Evolutionary conservation across 306 rosid genomes (phyloP).

Genomic region (Lablab purpureus): DNA sequence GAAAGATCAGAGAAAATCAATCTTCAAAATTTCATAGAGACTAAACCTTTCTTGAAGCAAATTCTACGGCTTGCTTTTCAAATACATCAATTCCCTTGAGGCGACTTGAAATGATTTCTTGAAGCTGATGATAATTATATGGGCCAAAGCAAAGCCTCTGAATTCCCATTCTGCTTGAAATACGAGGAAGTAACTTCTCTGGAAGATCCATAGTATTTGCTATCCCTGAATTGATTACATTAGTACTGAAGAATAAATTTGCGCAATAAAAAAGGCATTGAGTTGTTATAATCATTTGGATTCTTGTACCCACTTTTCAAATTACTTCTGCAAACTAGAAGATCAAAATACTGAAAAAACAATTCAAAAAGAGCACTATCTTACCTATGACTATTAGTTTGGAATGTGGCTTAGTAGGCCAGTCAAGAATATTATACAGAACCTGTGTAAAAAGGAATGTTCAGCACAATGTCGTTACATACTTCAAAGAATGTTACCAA

Average conservation of each 20-base stretch:
- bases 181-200: slow-evolving; percentile 98
- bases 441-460: slow-evolving; percentile 59
- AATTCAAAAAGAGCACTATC: slow-evolving; percentile 8
- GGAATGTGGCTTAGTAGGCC: slow-evolving; percentile 96
- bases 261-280: slow-evolving; percentile 35
- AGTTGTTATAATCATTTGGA: slow-evolving; percentile 23
- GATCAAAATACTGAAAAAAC: slow-evolving; percentile 21
- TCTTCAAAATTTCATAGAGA: slow-evolving; percentile 37
- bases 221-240: slow-evolving; percentile 69
- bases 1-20: slow-evolving; percentile 29
- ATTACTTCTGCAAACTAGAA: slow-evolving; percentile 9
- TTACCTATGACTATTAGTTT: slow-evolving; percentile 90
- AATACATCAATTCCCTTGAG: slow-evolving; percentile 87
- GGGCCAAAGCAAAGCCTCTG: slow-evolving; percentile 98
- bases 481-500: slow-evolving; percentile 10
- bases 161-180: slow-evolving; percentile 98
- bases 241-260: slow-evolving; percentile 37
- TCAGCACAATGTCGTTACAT: slow-evolving; percentile 12
- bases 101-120: slow-evolving; percentile 88
- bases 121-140: slow-evolving; percentile 90
- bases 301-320: slow-evolving; percentile 15
- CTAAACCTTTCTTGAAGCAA: slow-evolving; percentile 89
- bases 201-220: slow-evolving; percentile 99
- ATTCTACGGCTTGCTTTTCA: slow-evolving; percentile 85
- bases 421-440: slow-evolving; percentile 92